Base-by-base conservation (phyloP, 306 rosid species). In the Lupinus albus region DNA sequence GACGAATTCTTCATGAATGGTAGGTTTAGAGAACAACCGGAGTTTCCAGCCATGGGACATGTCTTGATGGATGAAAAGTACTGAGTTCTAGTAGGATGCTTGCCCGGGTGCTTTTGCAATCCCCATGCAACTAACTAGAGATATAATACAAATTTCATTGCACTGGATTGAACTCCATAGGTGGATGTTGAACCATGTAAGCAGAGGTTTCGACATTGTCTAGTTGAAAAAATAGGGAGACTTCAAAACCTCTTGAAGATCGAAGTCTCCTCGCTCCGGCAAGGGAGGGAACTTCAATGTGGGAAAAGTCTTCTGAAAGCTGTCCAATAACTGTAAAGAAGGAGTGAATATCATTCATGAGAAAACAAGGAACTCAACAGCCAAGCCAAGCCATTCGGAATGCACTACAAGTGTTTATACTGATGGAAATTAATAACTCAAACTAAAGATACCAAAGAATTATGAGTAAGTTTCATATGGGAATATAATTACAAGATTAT, bases 171-270 rank as follows among this genome's bases (percentile, higher is more conserved):
- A 64, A 66, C 61, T 76, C 75, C 79, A 68, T 6, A 20, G 45
- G 55, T 42, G 50, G 55, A 77, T 45, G 75, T 49, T 48, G 58
- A 66, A 51, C 76, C 25, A 48, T 74, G 55, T 49, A 78, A 41
- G 13, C 21, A 45, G 53, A 45, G 53, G 63, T 39, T 76, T 52
- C 49, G 50, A 54, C 46, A 25, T 28, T 36, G 67, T 76, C 83
- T 88, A 92, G 83, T 89, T 89, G 85, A 92, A 89, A 80, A 92
- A 89, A 76, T 87, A 92, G 4, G 87, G 67, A 61, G 96, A 92
- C 60, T 53, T 74, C 68, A 89, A 73, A 75, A 89, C 96, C 56
- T 87, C 87, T 74, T 64, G 86, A 41, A 89, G 90, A 80, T 89
- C 86, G 0, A 89, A 93, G 76, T 89, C 95, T 61, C 98, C 98